Percentiles rank a stretch among this genome's conserved stretches.
Evolutionary conservation across 164 flowering plant genomes (phyloP).

Genomic region (Chloranthus sessilifolius): DNA sequence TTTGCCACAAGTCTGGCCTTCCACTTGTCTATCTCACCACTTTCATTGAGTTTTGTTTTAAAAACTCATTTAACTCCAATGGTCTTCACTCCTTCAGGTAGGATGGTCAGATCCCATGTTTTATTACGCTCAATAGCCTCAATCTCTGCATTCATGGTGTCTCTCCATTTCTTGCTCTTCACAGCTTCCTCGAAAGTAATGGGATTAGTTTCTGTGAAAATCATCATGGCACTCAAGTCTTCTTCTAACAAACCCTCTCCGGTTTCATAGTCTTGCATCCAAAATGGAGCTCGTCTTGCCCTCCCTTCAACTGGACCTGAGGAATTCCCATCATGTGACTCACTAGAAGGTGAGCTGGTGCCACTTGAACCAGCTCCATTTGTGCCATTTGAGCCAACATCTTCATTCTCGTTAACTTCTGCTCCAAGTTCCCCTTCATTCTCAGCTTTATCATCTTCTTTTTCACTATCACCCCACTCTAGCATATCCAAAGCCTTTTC

Average conservation of each 20-base stretch:
- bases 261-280: slow-evolving; percentile 6
- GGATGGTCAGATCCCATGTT: neutral
- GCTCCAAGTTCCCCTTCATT: neutral
- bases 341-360: neutral
- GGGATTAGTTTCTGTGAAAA: neutral
- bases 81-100: neutral
- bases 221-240: slow-evolving; percentile 1
- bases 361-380: slow-evolving; percentile 2
- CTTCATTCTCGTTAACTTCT: neutral
- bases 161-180: slow-evolving; percentile 3
- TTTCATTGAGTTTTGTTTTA: slow-evolving; percentile 2
- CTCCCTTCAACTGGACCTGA: neutral
- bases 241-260: slow-evolving; percentile 4
- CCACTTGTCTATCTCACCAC: neutral
- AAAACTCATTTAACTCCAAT: slow-evolving; percentile 1
- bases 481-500: neutral
- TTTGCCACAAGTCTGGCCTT: too few relatives aligned
- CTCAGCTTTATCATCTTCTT: neutral
- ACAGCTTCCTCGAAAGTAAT: neutral
- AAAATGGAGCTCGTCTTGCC: slow-evolving; percentile 1
- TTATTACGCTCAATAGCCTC: slow-evolving; percentile 6
- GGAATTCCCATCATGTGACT: neutral
- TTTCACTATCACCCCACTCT: neutral
- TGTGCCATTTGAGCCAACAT: neutral
- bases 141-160: slow-evolving; percentile 1